Evolutionary conservation across 75 land plant species (phyloP), one percentile per base, ranked within the genome.

Genomic region (Sequoia sempervirens): DNA sequence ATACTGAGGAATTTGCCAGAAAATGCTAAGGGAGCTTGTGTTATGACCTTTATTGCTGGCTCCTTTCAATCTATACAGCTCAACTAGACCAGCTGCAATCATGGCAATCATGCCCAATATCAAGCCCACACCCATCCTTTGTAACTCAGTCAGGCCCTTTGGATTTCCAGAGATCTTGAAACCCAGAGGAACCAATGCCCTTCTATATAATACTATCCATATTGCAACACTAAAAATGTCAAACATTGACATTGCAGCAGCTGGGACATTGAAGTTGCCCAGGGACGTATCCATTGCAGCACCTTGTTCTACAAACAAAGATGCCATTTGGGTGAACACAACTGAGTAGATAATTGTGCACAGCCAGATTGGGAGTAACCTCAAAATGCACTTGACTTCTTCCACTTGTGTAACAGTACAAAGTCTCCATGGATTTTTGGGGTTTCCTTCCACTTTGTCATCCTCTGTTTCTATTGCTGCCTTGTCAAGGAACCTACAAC

Each of bases 301-400:
- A 13, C 96, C 97, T 85, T 95, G 97, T 41, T 88, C 93, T 8
- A 92, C 94, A 66, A 92, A 92, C 68, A 92, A 85, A 40, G 94
- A 92, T 56, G 88, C 83, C 86, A 91, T 91, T 79, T 95, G 97
- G 2, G 89, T 87, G 83, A 89, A 92, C 11, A 94, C 93, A 13
- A 89, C 85, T 37, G 93, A 88, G 83, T 87, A 90, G 14, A 90
- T 56, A 34, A 95, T 91, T 43, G 92, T 92, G 88, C 90, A 90
- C 37, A 91, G 75, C 89, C 92, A 94, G 5, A 94, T 85, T 18
- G 95, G 95, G 11, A 92, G 58, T 13, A 94, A 75, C 26, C 92
- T 84, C 11, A 94, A 45, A 11, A 94, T 61, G 81, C 90, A 90
- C 81, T 94, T 94, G 28, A 92, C 92, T 86, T 94, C 95, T 85